Evolutionary conservation across 2,329 filamentous ascomycete species (phyloP), one percentile per base, ranked within the genome.

Genomic region (Fusarium proliferatum): DNA sequence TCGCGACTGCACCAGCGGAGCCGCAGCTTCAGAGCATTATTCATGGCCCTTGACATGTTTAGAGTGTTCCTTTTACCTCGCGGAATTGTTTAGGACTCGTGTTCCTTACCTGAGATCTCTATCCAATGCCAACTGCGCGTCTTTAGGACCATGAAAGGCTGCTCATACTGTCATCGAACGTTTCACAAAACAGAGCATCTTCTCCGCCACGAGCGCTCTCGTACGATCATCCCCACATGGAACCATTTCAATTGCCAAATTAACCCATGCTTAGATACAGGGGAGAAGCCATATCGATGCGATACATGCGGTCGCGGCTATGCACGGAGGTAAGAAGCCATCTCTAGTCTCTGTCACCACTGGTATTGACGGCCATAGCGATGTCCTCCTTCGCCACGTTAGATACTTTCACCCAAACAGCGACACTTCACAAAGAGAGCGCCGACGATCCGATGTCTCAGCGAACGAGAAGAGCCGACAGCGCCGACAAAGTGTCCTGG

Each of bases 241-340:
- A 26, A 19, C 10, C 6, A 11, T 48, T 12, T 10, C 13, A 34
- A 11, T 26, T 13, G n/a, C 9, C 16, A 34, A 7, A 34, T 3
- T 61, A 30, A 61, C 58, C 28, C 48, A 21, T 28, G 23, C 42
- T 13, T n/a, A 72, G 70, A 73, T 15, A 73, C 70, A 4, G 70
- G 70, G 16, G 70, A 72, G 39, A 73, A 72, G 38, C 70, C 70
- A 17, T 73, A 65, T 21, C 42, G 61, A 26, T 73, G 70, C 9
- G 51, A 61, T 19, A 64, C 45, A 3, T 72, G 70, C 10, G 42
- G 56, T 17, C 42, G 56, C 23, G 41, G 56, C 19, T 58, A 58
- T 34, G 42, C 41, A 28, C 56, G 56, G 10, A 58, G 56, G 56
- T 38, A 36, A 12, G 39, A 30, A 12, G 10, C 6, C 21, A 17